Evolutionary conservation across 176 grass and related monocot genomes (phyloP).

Genomic region (Bolboschoenus planiculmis): DNA sequence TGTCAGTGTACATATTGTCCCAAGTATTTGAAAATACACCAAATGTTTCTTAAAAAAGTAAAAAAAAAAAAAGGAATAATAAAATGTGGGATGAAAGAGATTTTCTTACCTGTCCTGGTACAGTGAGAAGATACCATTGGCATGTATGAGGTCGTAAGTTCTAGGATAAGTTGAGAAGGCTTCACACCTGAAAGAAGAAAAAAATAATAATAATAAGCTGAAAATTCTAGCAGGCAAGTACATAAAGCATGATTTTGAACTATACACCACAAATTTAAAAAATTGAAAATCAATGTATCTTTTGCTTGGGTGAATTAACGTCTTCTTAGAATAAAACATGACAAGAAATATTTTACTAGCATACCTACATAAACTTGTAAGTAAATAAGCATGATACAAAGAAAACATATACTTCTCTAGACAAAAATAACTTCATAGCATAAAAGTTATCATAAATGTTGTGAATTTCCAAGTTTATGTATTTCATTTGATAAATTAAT

Average conservation of each 20-base stretch:
- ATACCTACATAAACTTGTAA: not conserved
- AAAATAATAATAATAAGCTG: slow-evolving; percentile 22
- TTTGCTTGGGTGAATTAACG: not conserved
- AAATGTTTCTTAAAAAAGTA: not conserved
- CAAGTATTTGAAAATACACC: not conserved
- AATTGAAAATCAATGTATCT: not conserved
- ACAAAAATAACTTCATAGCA: not conserved
- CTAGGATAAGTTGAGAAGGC: slow-evolving; percentile 95
- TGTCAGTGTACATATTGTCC: not conserved
- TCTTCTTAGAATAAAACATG: not conserved
- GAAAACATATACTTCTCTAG: not conserved
- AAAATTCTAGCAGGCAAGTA: not conserved
- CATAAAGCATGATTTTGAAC: not conserved
- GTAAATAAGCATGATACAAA: not conserved
- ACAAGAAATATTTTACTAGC: not conserved
- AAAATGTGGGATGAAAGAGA: not conserved
- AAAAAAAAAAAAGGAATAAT: not conserved
- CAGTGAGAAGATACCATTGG: slow-evolving; percentile 58
- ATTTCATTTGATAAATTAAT: not conserved
- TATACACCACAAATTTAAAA: not conserved
- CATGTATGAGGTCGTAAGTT: slow-evolving; percentile 90
- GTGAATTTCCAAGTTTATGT: not conserved
- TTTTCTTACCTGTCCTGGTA: slow-evolving; percentile 62
- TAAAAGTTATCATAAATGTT: not conserved
- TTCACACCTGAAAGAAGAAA: slow-evolving; percentile 64